A percentile compares a stretch with the other conserved stretches of the same genome.
phyloP scores from a whole-genome alignment of 352 stramenopile genomes.

The Phytophthora podocarpi region DNA sequence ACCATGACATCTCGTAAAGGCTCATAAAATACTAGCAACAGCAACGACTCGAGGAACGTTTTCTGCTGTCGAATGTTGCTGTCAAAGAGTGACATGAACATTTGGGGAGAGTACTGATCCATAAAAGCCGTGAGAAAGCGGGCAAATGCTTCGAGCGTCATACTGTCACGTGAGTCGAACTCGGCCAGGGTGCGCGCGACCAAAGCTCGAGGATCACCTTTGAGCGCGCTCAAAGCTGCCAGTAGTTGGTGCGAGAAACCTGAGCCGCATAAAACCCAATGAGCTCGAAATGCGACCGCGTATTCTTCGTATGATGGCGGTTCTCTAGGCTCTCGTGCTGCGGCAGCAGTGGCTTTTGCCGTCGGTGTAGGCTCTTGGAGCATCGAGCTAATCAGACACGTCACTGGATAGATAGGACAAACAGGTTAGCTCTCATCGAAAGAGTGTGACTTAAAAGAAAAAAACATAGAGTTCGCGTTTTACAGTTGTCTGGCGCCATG shows the following conservation, averaged over 20 bases:
- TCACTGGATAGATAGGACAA: slow-evolving; percentile 33
- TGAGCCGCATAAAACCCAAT: slow-evolving; percentile 69
- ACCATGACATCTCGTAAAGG: slow-evolving; percentile 64
- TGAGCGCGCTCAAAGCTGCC: slow-evolving; percentile 56
- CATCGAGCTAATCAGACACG: slow-evolving; percentile 51
- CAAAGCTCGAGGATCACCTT: slow-evolving; percentile 24
- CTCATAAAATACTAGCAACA: slow-evolving; percentile 72
- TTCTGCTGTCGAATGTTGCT: slow-evolving; percentile 28
- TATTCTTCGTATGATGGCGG: slow-evolving; percentile 69
- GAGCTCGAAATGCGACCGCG: slow-evolving; percentile 56
- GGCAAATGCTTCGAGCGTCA: slow-evolving; percentile 68
- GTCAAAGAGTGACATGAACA: slow-evolving; percentile 58
- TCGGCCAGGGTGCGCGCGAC: slow-evolving; percentile 43
- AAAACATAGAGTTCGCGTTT: too few species aligned
- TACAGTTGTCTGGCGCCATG: slow-evolving; percentile 67
- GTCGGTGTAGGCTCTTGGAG: slow-evolving; percentile 45
- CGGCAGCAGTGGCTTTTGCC: slow-evolving; percentile 25
- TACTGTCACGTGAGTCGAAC: slow-evolving; percentile 61
- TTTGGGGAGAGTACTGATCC: slow-evolving; percentile 68
- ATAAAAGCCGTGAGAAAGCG: slow-evolving; percentile 71
- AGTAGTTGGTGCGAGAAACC: slow-evolving; percentile 67
- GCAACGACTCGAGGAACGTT: slow-evolving; percentile 57
- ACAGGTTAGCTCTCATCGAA: not conserved
- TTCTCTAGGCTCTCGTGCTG: slow-evolving; percentile 36
- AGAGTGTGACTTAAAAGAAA: not conserved